Evolutionary conservation across 2,329 filamentous ascomycete genomes (phyloP).

Genomic region (Pezicula radicicola): DNA sequence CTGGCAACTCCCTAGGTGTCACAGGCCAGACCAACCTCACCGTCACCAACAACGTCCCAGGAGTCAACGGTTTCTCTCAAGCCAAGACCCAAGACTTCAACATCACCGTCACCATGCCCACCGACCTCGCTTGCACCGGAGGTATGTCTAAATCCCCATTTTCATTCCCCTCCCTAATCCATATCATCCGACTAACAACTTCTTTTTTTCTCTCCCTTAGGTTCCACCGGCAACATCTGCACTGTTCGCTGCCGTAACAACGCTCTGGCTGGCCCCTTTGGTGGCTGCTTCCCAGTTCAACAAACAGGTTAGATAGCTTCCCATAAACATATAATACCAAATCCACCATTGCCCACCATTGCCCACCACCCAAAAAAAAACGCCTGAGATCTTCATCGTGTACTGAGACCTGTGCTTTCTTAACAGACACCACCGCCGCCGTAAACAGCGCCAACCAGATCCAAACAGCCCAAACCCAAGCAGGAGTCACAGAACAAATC

Average conservation of each 20-base stretch:
- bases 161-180: not conserved
- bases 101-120: constrained; percentile 52
- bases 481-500: constrained; percentile 45
- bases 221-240: constrained; percentile 55
- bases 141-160: constrained; percentile 33
- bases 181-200: not conserved
- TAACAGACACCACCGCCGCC: constrained; percentile 35
- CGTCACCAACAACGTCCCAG: constrained; percentile 58
- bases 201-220: constrained; percentile 21
- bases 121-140: constrained; percentile 45
- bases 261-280: constrained; percentile 53
- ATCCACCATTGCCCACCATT: not conserved
- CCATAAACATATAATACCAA: not conserved
- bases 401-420: not conserved
- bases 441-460: constrained; percentile 44
- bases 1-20: constrained; percentile 31
- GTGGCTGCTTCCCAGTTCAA: constrained; percentile 55
- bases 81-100: constrained; percentile 53
- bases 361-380: not conserved
- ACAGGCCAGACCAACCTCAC: constrained; percentile 42
- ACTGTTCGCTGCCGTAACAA: constrained; percentile 59
- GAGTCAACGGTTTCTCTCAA: constrained; percentile 54
- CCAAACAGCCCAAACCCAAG: constrained; percentile 40
- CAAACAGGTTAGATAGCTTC: constrained; percentile 32
- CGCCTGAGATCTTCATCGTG: not conserved